phyloP scores from a whole-genome alignment of 768 basidiomycete species.

The Agaricus sinodeliciosus region DNA sequence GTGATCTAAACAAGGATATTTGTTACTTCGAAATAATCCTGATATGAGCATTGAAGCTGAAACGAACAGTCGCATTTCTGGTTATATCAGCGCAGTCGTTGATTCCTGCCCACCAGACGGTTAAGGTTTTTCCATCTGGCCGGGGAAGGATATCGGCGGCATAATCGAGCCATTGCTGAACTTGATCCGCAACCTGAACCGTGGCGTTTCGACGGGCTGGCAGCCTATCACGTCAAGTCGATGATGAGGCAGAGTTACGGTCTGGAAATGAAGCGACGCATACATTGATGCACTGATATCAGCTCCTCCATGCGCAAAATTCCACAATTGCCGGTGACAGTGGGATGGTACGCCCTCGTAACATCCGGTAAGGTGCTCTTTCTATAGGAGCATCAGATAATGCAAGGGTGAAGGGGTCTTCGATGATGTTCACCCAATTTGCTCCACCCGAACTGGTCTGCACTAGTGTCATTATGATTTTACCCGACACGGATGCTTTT shows the following conservation, averaged over 20 bases:
- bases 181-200: constrained; percentile 2
- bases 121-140: constrained; percentile 1
- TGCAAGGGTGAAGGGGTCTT: no score
- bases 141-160: constrained; percentile 1
- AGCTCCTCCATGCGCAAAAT: constrained; percentile 6
- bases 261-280: neutral
- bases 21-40: no score
- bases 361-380: constrained; percentile 3
- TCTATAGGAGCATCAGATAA: neutral
- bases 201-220: neutral
- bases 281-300: neutral
- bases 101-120: neutral
- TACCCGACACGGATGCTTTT: no score
- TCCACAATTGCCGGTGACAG: constrained; percentile 1
- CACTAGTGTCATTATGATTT: no score
- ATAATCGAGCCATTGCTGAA: constrained; percentile 5
- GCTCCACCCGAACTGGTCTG: constrained; percentile 7
- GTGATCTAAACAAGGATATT: no score
- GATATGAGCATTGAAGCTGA: no score
- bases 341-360: neutral
- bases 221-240: neutral
- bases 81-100: no score
- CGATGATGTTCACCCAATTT: neutral
- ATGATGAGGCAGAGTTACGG: no score
- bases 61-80: no score